Evolutionary conservation across 805 yeast genomes (phyloP).

Genomic region (Starmerella roubikii): DNA sequence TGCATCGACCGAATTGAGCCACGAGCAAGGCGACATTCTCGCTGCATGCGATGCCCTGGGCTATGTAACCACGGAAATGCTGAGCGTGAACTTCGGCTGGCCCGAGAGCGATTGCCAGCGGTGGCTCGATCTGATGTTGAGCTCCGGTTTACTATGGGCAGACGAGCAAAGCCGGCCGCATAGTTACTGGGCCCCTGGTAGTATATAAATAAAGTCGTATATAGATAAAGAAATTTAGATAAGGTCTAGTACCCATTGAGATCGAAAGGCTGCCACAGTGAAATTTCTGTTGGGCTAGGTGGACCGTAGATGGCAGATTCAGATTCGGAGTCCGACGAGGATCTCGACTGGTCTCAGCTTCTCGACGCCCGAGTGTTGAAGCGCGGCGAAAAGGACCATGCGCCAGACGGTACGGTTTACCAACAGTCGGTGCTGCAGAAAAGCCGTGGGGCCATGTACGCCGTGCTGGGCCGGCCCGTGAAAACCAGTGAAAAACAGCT

Average conservation of each 20-base stretch:
- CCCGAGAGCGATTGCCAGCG: conserved; percentile 43
- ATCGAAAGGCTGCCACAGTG: no score
- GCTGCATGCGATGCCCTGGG: conserved; percentile 72
- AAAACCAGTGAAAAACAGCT: conserved; percentile 33
- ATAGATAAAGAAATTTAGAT: no score
- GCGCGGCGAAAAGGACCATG: conserved; percentile 76
- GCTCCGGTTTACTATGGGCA: conserved; percentile 75
- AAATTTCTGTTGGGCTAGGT: no score
- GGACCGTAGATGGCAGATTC: no score
- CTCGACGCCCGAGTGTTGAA: conserved; percentile 27
- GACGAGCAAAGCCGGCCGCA: conserved; percentile 34
- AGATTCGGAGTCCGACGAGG: conserved; percentile 25
- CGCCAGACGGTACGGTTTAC: conserved; percentile 56
- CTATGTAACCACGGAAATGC: conserved; percentile 46
- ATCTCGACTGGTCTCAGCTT: conserved; percentile 29
- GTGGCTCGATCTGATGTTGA: conserved; percentile 64
- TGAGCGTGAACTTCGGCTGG: conserved; percentile 73
- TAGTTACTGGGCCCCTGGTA: conserved; percentile 28
- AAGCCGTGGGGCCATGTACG: conserved; percentile 59
- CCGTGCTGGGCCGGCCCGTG: conserved; percentile 36
- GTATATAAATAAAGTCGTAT: no score
- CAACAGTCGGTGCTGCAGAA: conserved; percentile 38
- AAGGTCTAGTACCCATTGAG: background rate
- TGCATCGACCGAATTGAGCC: conserved; percentile 47
- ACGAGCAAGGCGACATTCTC: conserved; percentile 57